A percentile compares a stretch with the other conserved stretches of the same genome.
Conservation (phyloP, 192 early-diverging fungal species). For the Umbelopsis sp. region DNA sequence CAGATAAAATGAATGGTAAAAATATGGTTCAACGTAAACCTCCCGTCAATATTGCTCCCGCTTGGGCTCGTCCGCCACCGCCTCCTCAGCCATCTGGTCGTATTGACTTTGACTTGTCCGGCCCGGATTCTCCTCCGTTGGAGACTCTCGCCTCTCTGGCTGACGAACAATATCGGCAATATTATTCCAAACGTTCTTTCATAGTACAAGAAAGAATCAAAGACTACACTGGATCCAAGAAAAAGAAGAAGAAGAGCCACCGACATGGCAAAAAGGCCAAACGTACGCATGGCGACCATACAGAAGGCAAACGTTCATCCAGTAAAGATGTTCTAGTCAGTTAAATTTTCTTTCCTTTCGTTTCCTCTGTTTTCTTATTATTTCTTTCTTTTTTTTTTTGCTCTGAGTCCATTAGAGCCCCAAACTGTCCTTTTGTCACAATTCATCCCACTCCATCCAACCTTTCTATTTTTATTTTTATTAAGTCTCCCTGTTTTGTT, state of each 20-base stretch:
- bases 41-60: slow-evolving; percentile 3
- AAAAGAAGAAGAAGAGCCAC: background rate
- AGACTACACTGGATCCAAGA: slow-evolving; percentile 8
- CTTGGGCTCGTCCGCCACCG: slow-evolving; percentile 1
- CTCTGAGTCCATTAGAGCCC: background rate
- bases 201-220: slow-evolving; percentile 11
- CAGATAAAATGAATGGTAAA: background rate
- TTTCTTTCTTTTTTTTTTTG: background rate
- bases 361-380: background rate
- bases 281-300: background rate
- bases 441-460: background rate
- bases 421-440: background rate
- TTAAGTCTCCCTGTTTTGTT: background rate
- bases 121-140: slow-evolving; percentile 21
- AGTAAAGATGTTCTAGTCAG: slow-evolving; percentile 12
- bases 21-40: background rate
- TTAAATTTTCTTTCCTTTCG: background rate
- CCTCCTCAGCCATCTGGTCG: background rate
- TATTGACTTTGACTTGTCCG: slow-evolving; percentile 5
- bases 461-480: background rate
- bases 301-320: background rate
- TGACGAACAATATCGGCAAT: slow-evolving; percentile 25
- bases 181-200: slow-evolving; percentile 14
- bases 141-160: slow-evolving; percentile 29
- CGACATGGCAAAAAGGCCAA: background rate